Percentiles rank a stretch among this genome's conserved stretches.
Evolutionary conservation across 495 filamentous ascomycete species (phyloP).

Genomic region (Achaetomiella virescens): DNA sequence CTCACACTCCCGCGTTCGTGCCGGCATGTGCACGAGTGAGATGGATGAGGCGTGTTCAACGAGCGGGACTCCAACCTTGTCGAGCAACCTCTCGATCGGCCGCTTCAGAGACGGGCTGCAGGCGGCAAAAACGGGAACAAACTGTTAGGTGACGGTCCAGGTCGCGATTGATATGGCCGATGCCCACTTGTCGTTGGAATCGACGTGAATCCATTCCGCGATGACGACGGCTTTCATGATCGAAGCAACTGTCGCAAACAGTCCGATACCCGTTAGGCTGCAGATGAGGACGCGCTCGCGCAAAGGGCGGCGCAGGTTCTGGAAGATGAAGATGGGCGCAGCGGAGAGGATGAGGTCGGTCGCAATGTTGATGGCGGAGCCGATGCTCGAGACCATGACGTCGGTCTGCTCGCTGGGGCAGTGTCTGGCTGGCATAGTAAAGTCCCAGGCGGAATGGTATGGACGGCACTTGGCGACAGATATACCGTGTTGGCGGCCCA

Average conservation of each 20-base stretch:
- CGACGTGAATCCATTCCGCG: background rate
- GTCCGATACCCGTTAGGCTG: conserved; percentile 18
- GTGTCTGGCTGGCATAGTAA: background rate
- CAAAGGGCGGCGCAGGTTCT: conserved; percentile 16
- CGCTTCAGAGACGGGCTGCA: conserved; percentile 21
- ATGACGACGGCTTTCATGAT: conserved; percentile 16
- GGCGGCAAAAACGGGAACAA: conserved; percentile 16
- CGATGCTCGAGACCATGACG: conserved; percentile 10
- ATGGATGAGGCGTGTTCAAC: conserved; percentile 8
- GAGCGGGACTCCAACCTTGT: conserved; percentile 9
- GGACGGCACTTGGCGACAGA: conserved; percentile 18
- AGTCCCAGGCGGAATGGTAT: conserved; percentile 16
- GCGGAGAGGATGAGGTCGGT: conserved; percentile 17
- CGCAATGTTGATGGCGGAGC: conserved; percentile 17
- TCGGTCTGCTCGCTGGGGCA: conserved; percentile 6
- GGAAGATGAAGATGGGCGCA: conserved; percentile 16
- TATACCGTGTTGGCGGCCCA: conserved; percentile 12
- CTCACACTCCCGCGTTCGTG: background rate
- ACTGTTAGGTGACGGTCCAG: conserved; percentile 20
- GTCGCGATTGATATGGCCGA: conserved; percentile 14
- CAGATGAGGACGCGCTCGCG: conserved; percentile 22
- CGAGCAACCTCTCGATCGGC: conserved; percentile 15
- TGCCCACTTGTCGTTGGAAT: conserved; percentile 9
- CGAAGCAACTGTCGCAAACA: conserved; percentile 15
- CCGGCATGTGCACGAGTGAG: conserved; percentile 11